Percentiles rank a stretch among this genome's conserved stretches.
Conservation (phyloP, 192 early-diverging fungal genomes). For the Dispira simplex region DNA sequence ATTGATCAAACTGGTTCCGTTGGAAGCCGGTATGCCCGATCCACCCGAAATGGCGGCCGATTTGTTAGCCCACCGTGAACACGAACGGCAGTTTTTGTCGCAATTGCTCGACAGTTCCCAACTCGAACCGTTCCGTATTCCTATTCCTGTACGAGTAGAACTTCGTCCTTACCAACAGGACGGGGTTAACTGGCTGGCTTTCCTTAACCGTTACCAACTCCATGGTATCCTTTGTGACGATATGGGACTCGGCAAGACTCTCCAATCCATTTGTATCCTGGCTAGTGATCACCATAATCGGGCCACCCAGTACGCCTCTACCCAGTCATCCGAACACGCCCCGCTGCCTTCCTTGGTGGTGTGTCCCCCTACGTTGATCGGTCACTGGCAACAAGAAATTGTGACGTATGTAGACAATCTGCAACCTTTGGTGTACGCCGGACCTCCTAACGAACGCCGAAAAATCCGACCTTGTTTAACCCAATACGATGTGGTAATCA, state of each 20-base stretch:
- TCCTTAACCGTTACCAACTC: slow-evolving; percentile 89
- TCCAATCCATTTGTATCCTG: slow-evolving; percentile 92
- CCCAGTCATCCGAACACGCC: slow-evolving; percentile 39
- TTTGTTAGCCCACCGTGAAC: slow-evolving; percentile 62
- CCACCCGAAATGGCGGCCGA: slow-evolving; percentile 71
- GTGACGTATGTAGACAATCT: slow-evolving; percentile 58
- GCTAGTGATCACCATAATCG: slow-evolving; percentile 77
- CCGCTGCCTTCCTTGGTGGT: slow-evolving; percentile 83
- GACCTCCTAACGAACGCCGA: slow-evolving; percentile 60
- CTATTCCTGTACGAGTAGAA: slow-evolving; percentile 83
- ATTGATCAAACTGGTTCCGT: slow-evolving; percentile 85
- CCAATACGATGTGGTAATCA: slow-evolving; percentile 67
- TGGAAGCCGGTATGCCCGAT: slow-evolving; percentile 91
- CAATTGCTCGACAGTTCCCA: slow-evolving; percentile 85
- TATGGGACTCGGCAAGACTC: slow-evolving; percentile 97
- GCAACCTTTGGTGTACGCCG: slow-evolving; percentile 72
- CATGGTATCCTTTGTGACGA: slow-evolving; percentile 98
- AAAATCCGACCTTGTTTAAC: slow-evolving; percentile 36
- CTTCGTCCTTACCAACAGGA: slow-evolving; percentile 95
- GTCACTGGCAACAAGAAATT: slow-evolving; percentile 96
- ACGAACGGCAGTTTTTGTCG: slow-evolving; percentile 85
- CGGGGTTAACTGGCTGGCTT: slow-evolving; percentile 96
- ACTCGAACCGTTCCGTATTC: slow-evolving; percentile 73
- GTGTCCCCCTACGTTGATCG: slow-evolving; percentile 87
- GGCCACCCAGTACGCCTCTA: slow-evolving; percentile 30